Evolutionary conservation across 2,329 filamentous ascomycete genomes (phyloP), one percentile per base, ranked within the genome.

Genomic region (Talaromyces atroroseus): DNA sequence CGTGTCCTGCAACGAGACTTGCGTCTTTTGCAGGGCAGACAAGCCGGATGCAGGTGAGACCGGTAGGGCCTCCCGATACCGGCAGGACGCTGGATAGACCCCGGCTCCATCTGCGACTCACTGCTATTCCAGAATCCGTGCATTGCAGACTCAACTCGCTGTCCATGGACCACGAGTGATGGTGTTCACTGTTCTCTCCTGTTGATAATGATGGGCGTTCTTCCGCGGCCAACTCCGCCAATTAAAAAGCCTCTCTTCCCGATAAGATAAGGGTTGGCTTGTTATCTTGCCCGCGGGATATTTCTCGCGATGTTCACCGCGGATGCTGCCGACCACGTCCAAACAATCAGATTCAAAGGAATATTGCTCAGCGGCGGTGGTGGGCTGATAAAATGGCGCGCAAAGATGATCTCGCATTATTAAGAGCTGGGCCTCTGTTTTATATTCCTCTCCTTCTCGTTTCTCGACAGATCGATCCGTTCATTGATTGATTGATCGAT

Each of bases 1-100:
- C 78, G 76, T 12, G 77, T 74, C 50, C 77, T 78, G 63, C 80
- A 83, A 51, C 80, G 72, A 1, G 79, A 80, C 63, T 82, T 82
- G 48, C 81, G 75, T 50, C 74, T 74, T 24, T 80, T 74, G 60
- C 81, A 83, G 7, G 77, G 70, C 5, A 78, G 63, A 65, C 81
- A 83, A 1, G 80, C 80, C 8, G 80, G 80, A 32, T 75, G 75
- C 38, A 78, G 69, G 63, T 82, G 80, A 5, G 80, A 82, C 54
- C 80, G 72, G 62, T 82, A 82, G 2, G 80, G 80, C 21, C 80
- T 70, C 18, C 59, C 61, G 56, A 62, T 50, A 38, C 16, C 18
- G 52, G 52, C 38, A 57, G 59, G 26, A 8, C 16, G 16, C 36
- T 18, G 4, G 14, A 6, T 40, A n/a, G 57, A 54, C 58, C 58